Conservation (phyloP, 306 rosid genomes). For the Sphenostylis stenocarpa region DNA sequence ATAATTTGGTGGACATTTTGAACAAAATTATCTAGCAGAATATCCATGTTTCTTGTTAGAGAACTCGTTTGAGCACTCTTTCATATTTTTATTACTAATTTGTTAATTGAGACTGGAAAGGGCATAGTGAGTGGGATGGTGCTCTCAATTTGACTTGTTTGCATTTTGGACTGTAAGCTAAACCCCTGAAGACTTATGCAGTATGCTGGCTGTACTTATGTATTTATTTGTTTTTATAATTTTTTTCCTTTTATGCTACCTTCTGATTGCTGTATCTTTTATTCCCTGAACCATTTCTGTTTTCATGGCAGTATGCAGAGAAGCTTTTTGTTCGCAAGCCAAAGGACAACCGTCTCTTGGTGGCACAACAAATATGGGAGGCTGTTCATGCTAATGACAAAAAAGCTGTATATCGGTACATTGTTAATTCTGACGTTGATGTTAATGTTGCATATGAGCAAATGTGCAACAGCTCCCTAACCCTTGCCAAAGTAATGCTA, state of each 20-base stretch:
- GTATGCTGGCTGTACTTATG: neutral
- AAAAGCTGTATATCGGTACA: slow-evolving; percentile 89
- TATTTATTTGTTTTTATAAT: neutral
- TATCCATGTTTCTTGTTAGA: no score
- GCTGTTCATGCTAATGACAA: slow-evolving; percentile 90
- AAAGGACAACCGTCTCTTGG: slow-evolving; percentile 65
- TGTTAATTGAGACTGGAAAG: neutral
- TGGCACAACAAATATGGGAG: slow-evolving; percentile 93
- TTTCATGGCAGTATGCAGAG: slow-evolving; percentile 83
- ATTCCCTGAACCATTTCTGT: slow-evolving; percentile 28
- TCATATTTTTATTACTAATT: no score
- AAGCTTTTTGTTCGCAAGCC: slow-evolving; percentile 83
- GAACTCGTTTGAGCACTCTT: no score
- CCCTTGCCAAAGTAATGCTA: slow-evolving; percentile 93
- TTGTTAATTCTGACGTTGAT: slow-evolving; percentile 81
- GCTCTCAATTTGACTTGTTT: neutral
- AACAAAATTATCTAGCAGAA: no score
- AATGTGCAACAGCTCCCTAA: slow-evolving; percentile 60
- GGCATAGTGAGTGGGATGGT: neutral
- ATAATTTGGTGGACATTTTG: no score
- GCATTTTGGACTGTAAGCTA: no score
- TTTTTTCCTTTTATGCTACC: neutral
- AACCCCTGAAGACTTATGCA: neutral
- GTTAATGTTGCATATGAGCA: slow-evolving; percentile 73
- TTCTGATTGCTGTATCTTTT: slow-evolving; percentile 3